These are phyloP conservation scores for Ensete ventricosum DNA, from an alignment of 176 grass and related monocot species.

Conservation along the genomic window DNA sequence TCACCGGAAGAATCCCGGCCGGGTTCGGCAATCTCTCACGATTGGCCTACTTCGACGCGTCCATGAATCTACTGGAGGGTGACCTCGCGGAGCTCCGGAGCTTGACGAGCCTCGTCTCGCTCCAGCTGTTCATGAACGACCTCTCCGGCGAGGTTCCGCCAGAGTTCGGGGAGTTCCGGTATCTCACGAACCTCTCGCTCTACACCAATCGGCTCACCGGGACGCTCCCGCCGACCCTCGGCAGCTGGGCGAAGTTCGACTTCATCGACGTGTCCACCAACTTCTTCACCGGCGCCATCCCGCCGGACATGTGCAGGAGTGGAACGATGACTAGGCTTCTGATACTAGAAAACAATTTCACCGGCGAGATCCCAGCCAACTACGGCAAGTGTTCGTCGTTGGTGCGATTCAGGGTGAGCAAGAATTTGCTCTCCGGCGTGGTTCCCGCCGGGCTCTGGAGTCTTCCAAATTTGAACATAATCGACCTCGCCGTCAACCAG, in stretches of 20 bases:
- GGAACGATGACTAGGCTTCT: slow-evolving; percentile 42
- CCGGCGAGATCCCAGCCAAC: slow-evolving; percentile 49
- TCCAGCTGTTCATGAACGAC: slow-evolving; percentile 64
- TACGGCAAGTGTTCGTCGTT: slow-evolving; percentile 48
- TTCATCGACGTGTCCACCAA: slow-evolving; percentile 84
- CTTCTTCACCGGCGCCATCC: slow-evolving; percentile 49
- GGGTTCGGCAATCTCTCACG: slow-evolving; percentile 4
- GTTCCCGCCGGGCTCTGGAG: slow-evolving; percentile 52
- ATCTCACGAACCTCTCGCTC: slow-evolving; percentile 46
- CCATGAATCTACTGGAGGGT: slow-evolving; percentile 50
- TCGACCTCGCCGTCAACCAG: slow-evolving; percentile 60
- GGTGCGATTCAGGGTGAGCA: slow-evolving; percentile 59
- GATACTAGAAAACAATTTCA: slow-evolving; percentile 69
- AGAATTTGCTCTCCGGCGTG: slow-evolving; percentile 49
- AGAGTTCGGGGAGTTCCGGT: slow-evolving; percentile 40
- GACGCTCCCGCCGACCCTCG: slow-evolving; percentile 50
- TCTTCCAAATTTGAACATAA: slow-evolving; percentile 47
- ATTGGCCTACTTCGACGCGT: slow-evolving; percentile 25
- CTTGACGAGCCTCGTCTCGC: slow-evolving; percentile 43
- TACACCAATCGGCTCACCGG: slow-evolving; percentile 75
- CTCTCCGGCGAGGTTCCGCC: slow-evolving; percentile 48
- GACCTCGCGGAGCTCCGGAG: slow-evolving; percentile 30
- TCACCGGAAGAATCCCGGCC: not conserved
- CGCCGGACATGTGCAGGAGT: slow-evolving; percentile 44
- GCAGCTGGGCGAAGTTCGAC: slow-evolving; percentile 47